Evolutionary conservation across 495 filamentous ascomycete species (phyloP).

Genomic region (Elasticomyces elasticus): DNA sequence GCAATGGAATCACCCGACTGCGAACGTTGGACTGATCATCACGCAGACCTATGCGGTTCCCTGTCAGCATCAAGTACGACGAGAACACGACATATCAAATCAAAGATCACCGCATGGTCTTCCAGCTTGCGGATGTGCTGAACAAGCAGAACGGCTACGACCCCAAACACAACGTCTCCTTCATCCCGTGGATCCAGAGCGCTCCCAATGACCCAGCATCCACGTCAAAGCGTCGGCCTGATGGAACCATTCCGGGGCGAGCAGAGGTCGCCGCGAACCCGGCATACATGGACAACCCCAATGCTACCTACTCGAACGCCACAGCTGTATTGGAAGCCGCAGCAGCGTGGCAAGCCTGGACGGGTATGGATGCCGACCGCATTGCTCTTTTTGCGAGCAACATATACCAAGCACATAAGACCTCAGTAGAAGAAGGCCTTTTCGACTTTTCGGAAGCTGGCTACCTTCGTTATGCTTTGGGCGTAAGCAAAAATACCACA

Average conservation of each 20-base stretch:
- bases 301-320: conserved; percentile 27
- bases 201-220: conserved; percentile 41
- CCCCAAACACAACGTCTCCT: conserved; percentile 48
- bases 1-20: no score
- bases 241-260: conserved; percentile 37
- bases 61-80: conserved; percentile 36
- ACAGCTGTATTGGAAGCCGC: conserved; percentile 34
- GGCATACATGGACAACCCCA: conserved; percentile 24
- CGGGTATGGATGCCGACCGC: no score
- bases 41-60: conserved; percentile 60
- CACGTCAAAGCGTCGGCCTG: conserved; percentile 42
- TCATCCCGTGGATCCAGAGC: conserved; percentile 54
- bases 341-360: conserved; percentile 25
- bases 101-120: conserved; percentile 51
- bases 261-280: conserved; percentile 32
- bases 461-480: conserved; percentile 50
- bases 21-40: no score
- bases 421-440: conserved; percentile 33
- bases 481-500: conserved; percentile 44
- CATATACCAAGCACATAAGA: conserved; percentile 54
- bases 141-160: conserved; percentile 47
- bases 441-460: conserved; percentile 52
- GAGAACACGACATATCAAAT: conserved; percentile 50
- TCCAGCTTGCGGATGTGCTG: conserved; percentile 50
- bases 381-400: no score